phyloP scores from a whole-genome alignment of 179 eudicot genomes.

The Camellia oleifera region DNA sequence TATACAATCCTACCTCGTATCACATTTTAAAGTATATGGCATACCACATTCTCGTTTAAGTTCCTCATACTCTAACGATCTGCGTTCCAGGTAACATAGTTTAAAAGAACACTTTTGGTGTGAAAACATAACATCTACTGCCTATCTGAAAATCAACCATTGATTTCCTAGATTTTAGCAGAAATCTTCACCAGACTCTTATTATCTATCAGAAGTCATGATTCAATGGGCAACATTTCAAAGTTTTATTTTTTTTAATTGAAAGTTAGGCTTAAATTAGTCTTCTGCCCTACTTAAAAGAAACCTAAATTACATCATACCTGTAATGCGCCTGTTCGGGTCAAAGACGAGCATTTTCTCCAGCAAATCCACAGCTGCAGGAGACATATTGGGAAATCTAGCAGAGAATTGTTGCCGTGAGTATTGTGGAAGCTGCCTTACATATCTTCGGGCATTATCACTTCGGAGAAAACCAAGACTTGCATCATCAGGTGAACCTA shows the following conservation, averaged over 20 bases:
- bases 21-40: too few relatives aligned
- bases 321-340: slow-evolving; percentile 75
- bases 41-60: too few relatives aligned
- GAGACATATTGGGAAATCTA: slow-evolving; percentile 56
- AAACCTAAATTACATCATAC: slow-evolving; percentile 23
- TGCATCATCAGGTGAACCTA: slow-evolving; percentile 92
- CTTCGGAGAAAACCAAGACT: slow-evolving; percentile 83
- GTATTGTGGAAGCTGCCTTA: slow-evolving; percentile 80
- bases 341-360: slow-evolving; percentile 86
- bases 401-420: slow-evolving; percentile 60
- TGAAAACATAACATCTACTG: neutral
- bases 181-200: neutral
- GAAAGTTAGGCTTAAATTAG: too few relatives aligned
- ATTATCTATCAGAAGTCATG: neutral
- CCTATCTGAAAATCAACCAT: neutral
- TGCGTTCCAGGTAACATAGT: too few relatives aligned
- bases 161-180: neutral
- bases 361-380: slow-evolving; percentile 63
- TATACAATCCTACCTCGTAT: too few relatives aligned
- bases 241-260: neutral
- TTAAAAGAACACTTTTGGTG: neutral
- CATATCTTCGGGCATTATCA: slow-evolving; percentile 82
- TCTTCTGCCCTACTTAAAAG: neutral
- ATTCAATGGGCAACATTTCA: neutral
- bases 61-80: too few relatives aligned